phyloP scores from a whole-genome alignment of 2,329 filamentous ascomycete species.

The Microthyrium microscopicum region DNA sequence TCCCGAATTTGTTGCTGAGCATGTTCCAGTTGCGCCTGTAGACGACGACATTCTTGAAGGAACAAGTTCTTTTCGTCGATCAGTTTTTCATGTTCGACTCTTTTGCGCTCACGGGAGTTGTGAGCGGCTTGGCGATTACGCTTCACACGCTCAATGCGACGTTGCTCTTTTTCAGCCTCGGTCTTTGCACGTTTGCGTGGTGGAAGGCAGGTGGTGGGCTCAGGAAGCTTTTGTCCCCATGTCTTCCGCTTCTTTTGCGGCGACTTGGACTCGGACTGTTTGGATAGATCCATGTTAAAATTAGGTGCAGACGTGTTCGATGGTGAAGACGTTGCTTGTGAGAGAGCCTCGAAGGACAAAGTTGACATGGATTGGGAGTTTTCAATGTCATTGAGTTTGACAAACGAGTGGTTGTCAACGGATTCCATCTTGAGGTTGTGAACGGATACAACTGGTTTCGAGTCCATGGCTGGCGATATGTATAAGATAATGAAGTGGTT shows the following conservation, averaged over 20 bases:
- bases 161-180: conserved; percentile 96
- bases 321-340: no score
- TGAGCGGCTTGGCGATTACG: conserved; percentile 91
- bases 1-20: conserved; percentile 30
- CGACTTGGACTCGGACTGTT: conserved; percentile 34
- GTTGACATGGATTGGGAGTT: no score
- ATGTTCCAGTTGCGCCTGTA: conserved; percentile 44
- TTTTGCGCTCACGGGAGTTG: conserved; percentile 88
- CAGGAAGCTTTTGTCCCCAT: conserved; percentile 92
- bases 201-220: conserved; percentile 90
- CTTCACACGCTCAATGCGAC: conserved; percentile 90
- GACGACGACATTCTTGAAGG: no score
- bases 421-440: no score
- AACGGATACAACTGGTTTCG: no score
- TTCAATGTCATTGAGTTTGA: no score
- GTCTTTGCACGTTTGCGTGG: conserved; percentile 97
- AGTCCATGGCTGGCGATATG: no score
- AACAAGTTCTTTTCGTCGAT: conserved; percentile 48
- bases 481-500: no score
- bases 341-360: no score
- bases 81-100: conserved; percentile 74
- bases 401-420: no score
- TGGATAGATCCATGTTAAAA: no score
- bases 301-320: no score
- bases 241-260: conserved; percentile 88